Conservation (phyloP, 148 eudicot genomes). For the Heliamphora exappendiculata region DNA sequence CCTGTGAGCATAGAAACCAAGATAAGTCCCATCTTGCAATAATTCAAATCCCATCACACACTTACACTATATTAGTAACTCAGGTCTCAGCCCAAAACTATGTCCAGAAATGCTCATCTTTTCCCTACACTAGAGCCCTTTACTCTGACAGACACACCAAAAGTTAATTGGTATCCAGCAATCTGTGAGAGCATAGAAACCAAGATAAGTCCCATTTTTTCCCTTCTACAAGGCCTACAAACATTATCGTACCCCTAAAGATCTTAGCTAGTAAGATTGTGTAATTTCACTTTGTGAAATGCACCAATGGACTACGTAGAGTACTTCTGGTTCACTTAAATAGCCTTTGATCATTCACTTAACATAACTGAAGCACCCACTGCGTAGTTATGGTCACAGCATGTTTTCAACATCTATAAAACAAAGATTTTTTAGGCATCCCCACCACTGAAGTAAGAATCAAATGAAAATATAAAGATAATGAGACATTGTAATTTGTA, state of each 20-base stretch:
- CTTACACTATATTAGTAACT: not conserved
- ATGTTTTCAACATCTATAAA: not conserved
- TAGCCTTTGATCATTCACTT: too few species aligned
- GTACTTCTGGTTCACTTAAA: not conserved
- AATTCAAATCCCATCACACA: too few species aligned
- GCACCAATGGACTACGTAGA: not conserved
- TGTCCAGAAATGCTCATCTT: not conserved
- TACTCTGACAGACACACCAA: not conserved
- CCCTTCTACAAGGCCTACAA: not conserved
- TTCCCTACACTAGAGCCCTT: not conserved
- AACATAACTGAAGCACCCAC: too few species aligned
- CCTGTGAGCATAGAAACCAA: not conserved
- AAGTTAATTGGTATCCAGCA: not conserved
- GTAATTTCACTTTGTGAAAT: not conserved
- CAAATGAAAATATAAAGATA: constrained; percentile 4
- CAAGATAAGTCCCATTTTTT: not conserved
- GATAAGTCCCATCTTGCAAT: not conserved
- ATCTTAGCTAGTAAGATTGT: not conserved
- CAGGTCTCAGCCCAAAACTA: not conserved
- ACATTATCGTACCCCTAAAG: not conserved
- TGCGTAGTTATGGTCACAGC: not conserved
- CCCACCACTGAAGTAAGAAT: not conserved
- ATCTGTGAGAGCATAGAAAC: not conserved
- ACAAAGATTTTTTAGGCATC: not conserved
- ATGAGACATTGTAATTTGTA: not conserved